phyloP scores from a whole-genome alignment of 345 rosid species.

The Linum lewisii region DNA sequence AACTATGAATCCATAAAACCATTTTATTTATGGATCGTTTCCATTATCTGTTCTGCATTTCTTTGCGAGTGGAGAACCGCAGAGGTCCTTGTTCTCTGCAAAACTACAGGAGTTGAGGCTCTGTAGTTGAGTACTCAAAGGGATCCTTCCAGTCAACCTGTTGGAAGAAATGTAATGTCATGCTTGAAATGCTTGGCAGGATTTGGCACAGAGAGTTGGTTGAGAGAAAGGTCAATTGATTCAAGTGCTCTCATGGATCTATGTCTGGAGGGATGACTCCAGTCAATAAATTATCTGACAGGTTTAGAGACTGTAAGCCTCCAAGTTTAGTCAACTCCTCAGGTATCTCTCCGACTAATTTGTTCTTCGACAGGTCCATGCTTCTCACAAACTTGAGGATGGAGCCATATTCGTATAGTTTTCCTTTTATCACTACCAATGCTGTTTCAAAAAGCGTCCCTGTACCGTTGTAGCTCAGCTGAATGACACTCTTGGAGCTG shows the following conservation, averaged over 20 bases:
- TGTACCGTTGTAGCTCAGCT: background rate
- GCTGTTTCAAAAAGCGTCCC: slow-evolving; percentile 8
- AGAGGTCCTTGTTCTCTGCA: background rate
- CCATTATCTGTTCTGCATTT: background rate
- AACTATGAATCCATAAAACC: slow-evolving; percentile 10
- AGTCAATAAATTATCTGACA: slow-evolving; percentile 7
- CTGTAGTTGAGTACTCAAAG: slow-evolving; percentile 13
- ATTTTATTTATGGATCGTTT: background rate
- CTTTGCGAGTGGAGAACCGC: slow-evolving; percentile 2
- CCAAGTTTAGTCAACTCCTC: slow-evolving; percentile 10
- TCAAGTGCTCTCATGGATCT: slow-evolving; percentile 13
- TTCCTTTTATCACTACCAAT: slow-evolving; percentile 17
- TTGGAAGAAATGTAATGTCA: background rate
- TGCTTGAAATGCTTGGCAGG: slow-evolving; percentile 9
- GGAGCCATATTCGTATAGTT: slow-evolving; percentile 12
- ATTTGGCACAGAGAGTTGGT: slow-evolving; percentile 16
- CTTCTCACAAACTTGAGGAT: slow-evolving; percentile 12
- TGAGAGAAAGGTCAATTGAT: slow-evolving; percentile 15
- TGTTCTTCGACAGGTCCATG: slow-evolving; percentile 18
- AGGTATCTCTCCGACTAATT: slow-evolving; percentile 11
- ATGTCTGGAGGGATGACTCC: slow-evolving; percentile 17
- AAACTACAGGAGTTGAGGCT: slow-evolving; percentile 2
- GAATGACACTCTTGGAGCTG: background rate
- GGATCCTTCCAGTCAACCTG: slow-evolving; percentile 11
- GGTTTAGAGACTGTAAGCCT: slow-evolving; percentile 16